phyloP scores from a whole-genome alignment of 768 basidiomycete genomes.

The Tulasnella sp. region DNA sequence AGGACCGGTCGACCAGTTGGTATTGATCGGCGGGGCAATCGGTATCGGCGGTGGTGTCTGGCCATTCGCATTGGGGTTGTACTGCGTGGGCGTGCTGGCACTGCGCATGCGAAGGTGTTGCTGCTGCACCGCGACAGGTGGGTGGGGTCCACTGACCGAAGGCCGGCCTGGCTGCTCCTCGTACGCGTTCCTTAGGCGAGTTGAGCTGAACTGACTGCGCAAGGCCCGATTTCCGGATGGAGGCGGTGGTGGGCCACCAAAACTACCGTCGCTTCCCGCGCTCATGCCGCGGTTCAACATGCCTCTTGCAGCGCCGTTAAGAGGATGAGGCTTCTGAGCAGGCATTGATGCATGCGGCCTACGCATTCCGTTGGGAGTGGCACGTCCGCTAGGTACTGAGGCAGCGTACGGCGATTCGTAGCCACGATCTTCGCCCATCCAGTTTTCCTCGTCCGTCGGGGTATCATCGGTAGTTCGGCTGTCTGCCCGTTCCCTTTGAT shows the following conservation, averaged over 20 bases:
- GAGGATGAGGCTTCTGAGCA: background rate
- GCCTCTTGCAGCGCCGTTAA: background rate
- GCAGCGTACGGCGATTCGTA: conserved; percentile 13
- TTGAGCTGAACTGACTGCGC: conserved; percentile 60
- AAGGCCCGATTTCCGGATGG: conserved; percentile 26
- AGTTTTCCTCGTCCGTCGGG: conserved; percentile 6
- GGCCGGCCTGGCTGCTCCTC: conserved; percentile 32
- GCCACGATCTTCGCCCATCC: background rate
- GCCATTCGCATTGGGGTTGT: conserved; percentile 3
- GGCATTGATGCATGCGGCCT: conserved; percentile 1
- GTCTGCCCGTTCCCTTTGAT: background rate
- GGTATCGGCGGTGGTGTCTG: conserved; percentile 33
- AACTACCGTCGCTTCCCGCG: conserved; percentile 1
- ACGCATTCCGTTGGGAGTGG: conserved; percentile 2
- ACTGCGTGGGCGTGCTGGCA: conserved; percentile 11
- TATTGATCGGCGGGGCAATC: conserved; percentile 41
- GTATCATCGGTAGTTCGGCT: background rate
- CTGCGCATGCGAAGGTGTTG: conserved; percentile 6
- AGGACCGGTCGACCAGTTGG: conserved; percentile 24
- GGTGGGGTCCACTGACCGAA: background rate
- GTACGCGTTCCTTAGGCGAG: conserved; percentile 42
- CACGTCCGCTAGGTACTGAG: conserved; percentile 7
- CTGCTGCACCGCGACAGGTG: conserved; percentile 9
- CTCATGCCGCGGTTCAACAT: conserved; percentile 7
- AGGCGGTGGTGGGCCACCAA: conserved; percentile 28